Evolutionary conservation across 2,329 filamentous ascomycete genomes (phyloP).

Genomic region (Aspergillus tubingensis): DNA sequence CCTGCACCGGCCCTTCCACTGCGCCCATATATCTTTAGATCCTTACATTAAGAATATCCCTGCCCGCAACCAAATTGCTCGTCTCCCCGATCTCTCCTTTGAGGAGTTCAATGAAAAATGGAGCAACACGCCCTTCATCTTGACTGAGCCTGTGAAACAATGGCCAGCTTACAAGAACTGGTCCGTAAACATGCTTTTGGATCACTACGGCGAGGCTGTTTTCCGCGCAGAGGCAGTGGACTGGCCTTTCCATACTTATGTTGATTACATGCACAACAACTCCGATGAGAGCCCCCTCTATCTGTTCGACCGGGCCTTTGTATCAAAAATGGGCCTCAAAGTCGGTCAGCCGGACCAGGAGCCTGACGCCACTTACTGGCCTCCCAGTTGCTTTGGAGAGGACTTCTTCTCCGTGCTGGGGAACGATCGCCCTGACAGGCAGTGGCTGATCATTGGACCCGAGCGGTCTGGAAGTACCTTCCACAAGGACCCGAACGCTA

Average conservation of each 20-base stretch:
- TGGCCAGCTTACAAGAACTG: constrained; percentile 80
- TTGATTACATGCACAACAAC: constrained; percentile 77
- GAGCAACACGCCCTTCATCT: constrained; percentile 81
- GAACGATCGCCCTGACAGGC: constrained; percentile 76
- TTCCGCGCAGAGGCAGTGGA: constrained; percentile 94
- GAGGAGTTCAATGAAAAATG: constrained; percentile 74
- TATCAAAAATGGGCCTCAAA: constrained; percentile 75
- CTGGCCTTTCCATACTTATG: constrained; percentile 81
- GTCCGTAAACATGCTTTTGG: constrained; percentile 68
- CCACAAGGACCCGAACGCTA: constrained; percentile 76
- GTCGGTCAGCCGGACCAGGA: constrained; percentile 51
- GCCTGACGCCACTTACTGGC: constrained; percentile 67
- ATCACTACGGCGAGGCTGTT: constrained; percentile 64
- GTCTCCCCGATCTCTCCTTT: constrained; percentile 67
- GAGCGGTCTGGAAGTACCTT: constrained; percentile 88
- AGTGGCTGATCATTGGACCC: constrained; percentile 91
- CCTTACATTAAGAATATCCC: constrained; percentile 74
- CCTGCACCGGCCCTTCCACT: constrained; percentile 86
- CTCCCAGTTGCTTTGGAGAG: constrained; percentile 79
- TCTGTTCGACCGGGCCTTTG: constrained; percentile 85
- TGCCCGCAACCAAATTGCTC: constrained; percentile 68
- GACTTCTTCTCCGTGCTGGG: constrained; percentile 83
- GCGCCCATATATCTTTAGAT: constrained; percentile 70
- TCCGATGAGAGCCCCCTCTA: constrained; percentile 88
- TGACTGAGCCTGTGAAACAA: constrained; percentile 75